Conservation (phyloP, 2,329 filamentous ascomycete genomes). For the Fusarium sarcochroum region DNA sequence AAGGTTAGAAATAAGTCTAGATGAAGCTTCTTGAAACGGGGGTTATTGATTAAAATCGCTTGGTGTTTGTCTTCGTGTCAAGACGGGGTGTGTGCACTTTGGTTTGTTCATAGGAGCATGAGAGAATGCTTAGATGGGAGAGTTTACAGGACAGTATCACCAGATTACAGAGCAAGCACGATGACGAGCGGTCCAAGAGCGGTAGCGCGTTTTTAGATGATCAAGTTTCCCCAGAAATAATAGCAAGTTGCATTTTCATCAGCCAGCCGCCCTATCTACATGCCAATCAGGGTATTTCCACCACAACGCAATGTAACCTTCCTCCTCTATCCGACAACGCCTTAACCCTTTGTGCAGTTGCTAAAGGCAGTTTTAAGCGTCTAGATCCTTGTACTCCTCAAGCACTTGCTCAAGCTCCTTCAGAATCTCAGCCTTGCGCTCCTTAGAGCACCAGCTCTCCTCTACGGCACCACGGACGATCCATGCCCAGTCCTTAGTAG, state of each 20-base stretch:
- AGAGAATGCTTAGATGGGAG: slow-evolving; percentile 5
- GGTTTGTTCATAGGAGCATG: slow-evolving; percentile 17
- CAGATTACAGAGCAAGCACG: slow-evolving; percentile 13
- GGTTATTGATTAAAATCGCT: slow-evolving; percentile 2
- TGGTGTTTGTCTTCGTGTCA: not conserved
- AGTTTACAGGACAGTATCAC: slow-evolving; percentile 6
- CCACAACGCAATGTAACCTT: not conserved
- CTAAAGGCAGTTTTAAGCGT: not conserved
- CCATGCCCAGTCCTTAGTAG: slow-evolving; percentile 73
- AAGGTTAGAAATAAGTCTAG: slow-evolving; percentile 46
- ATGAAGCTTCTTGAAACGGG: not conserved
- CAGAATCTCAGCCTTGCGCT: slow-evolving; percentile 73
- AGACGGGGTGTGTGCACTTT: slow-evolving; percentile 4
- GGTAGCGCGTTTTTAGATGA: slow-evolving; percentile 22
- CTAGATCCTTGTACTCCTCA: slow-evolving; percentile 31
- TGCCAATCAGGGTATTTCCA: slow-evolving; percentile 26
- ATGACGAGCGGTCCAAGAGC: slow-evolving; percentile 6
- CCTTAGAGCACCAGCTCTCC: slow-evolving; percentile 77
- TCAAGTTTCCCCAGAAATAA: slow-evolving; percentile 3
- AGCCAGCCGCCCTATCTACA: not conserved
- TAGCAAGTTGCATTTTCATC: not conserved
- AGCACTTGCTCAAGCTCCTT: slow-evolving; percentile 55
- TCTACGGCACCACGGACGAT: slow-evolving; percentile 74
- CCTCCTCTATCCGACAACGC: slow-evolving; percentile 8
- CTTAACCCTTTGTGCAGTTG: not conserved